Conservation (phyloP, 345 rosid species). For the Linum tenue region DNA sequence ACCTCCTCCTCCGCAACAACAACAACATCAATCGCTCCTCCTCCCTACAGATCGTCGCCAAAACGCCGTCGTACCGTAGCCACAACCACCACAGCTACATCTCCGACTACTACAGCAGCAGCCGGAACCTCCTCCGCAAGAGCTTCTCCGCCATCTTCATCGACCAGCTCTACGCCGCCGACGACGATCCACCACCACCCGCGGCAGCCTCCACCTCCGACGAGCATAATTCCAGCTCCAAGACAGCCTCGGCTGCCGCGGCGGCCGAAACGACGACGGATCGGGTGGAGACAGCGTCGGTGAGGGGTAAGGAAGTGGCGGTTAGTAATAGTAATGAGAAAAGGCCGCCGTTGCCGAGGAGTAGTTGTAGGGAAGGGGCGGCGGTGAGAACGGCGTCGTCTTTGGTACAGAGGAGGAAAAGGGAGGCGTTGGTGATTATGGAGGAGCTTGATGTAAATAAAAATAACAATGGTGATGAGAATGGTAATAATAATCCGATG, state of each 20-base stretch:
- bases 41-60: constrained; percentile 34
- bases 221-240: not conserved
- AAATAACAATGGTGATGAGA: not conserved
- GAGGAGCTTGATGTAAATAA: constrained; percentile 6
- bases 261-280: constrained; percentile 21
- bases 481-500: constrained; percentile 5
- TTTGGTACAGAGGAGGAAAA: not conserved
- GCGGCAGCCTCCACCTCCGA: not conserved
- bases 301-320: constrained; percentile 20
- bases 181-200: not conserved
- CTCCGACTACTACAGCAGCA: constrained; percentile 17
- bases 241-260: not conserved
- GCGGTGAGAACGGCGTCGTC: not conserved
- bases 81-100: constrained; percentile 10
- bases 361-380: not conserved
- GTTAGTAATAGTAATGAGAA: not conserved
- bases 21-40: too few species aligned
- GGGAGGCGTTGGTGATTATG: not conserved
- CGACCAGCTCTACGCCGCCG: constrained; percentile 35
- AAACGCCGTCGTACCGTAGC: constrained; percentile 9
- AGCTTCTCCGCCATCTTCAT: constrained; percentile 32
- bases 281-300: not conserved
- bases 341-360: not conserved
- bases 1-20: constrained; percentile 15
- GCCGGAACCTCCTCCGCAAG: constrained; percentile 4